These are phyloP conservation scores for Pecoramyces ruminantium DNA, from an alignment of 192 early-diverging fungal species.

Conservation along the genomic window DNA sequence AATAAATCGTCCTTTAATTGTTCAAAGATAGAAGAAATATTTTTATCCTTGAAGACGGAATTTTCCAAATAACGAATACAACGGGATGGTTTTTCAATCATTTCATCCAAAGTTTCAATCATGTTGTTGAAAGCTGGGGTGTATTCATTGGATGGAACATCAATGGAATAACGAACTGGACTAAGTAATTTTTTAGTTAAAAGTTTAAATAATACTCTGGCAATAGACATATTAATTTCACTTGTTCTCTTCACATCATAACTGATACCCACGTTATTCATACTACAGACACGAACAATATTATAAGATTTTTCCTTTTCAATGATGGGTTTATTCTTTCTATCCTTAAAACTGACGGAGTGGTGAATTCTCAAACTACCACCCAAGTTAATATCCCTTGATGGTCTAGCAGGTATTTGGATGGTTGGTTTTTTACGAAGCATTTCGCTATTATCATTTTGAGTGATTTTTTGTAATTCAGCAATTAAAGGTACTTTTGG, in stretches of 20 bases:
- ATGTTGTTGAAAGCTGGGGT: not conserved
- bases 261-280: not conserved
- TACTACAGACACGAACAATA: not conserved
- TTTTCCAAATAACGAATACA: not conserved
- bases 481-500: not conserved
- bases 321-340: not conserved
- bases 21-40: not conserved
- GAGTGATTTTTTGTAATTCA: not conserved
- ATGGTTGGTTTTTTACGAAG: not conserved
- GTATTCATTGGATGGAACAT: not conserved
- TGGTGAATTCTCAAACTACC: not conserved
- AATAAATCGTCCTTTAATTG: not conserved
- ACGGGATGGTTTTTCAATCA: not conserved
- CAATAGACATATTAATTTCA: not conserved
- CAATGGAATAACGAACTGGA: not conserved
- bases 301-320: not conserved
- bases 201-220: not conserved
- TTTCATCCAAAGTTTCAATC: not conserved
- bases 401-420: not conserved
- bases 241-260: not conserved
- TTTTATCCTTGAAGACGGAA: not conserved
- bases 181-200: not conserved
- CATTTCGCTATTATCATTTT: not conserved
- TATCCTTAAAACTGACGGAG: not conserved
- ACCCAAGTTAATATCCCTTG: not conserved